Base-by-base conservation (phyloP, 1,284 basidiomycete genomes). In the Rugosomyces carneus region DNA sequence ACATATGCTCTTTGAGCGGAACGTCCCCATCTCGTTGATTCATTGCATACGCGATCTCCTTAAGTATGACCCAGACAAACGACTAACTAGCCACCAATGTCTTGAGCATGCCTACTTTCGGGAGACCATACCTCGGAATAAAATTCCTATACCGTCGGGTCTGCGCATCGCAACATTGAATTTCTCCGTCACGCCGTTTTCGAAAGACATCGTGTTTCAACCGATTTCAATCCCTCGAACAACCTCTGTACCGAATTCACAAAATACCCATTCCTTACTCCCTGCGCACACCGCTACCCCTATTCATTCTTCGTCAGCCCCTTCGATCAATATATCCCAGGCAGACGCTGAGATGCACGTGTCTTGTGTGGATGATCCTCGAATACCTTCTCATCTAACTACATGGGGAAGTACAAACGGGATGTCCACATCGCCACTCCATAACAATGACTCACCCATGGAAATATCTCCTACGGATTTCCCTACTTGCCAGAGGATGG, bases 41-140 rank as follows among this genome's bases (percentile, higher is more conserved):
- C 85, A 97, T 57, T 95, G 93, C 66, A 95, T 99, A 59, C 78
- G 84, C 34, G 90, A 94, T 60, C 75, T 98, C 13, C 78, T 99
- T 46, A 88, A 84, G 57, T 99, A 96, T 67, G 91, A 99, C 60
- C 95, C 96, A 11, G 81, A 81, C 36, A 71, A 75, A 40, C 83
- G 96, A 27, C 71, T 96, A 44, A 96, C 92, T 4, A 89, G 92
- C 50, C 75, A 75, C 23, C 80, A 94, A 62, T 96, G 93, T 62
- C 70, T 97, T 46, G 76, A 90, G 31, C 94, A 98, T 66, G 75
- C 81, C 13, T 99, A 97, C 71, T 82, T 97, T 53, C 73, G 75
- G 48, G 84, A 88, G 64, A 82, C 71, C 50, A 78, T 64, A 66
- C 84, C 78, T 19, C 73, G 77, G 35, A 84, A 84, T 56, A 72